Conservation (phyloP, 2,329 filamentous ascomycete species). For the Clonostachys sp. region DNA sequence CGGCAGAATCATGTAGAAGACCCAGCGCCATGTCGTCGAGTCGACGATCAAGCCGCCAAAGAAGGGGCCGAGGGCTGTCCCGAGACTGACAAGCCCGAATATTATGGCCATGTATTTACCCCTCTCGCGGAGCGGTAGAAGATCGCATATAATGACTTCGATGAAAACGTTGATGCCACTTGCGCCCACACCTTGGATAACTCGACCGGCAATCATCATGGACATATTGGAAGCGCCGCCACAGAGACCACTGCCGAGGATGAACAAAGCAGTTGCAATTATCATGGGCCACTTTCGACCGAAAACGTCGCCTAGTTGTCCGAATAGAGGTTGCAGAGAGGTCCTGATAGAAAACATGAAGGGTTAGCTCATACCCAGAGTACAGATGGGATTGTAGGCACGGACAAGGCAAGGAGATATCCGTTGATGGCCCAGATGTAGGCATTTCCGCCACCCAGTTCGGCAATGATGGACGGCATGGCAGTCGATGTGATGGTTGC, state of each 20-base stretch:
- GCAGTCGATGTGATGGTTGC: constrained; percentile 20
- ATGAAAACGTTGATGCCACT: constrained; percentile 26
- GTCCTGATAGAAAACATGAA: constrained; percentile 6
- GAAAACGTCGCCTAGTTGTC: constrained; percentile 43
- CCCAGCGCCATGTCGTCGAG: constrained; percentile 8
- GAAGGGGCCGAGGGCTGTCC: constrained; percentile 21
- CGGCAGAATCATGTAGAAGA: constrained; percentile 36
- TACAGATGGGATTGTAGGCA: neutral
- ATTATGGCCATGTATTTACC: constrained; percentile 31
- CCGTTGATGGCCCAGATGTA: constrained; percentile 17
- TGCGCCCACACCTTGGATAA: constrained; percentile 41
- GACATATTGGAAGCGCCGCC: constrained; percentile 1
- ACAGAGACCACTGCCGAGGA: constrained; percentile 12
- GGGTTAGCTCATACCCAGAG: constrained; percentile 1
- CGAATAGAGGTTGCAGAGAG: constrained; percentile 40
- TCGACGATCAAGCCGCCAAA: constrained; percentile 13
- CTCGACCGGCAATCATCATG: constrained; percentile 17
- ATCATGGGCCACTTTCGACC: constrained; percentile 37
- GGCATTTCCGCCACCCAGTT: constrained; percentile 8
- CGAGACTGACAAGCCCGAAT: constrained; percentile 20
- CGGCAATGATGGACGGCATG: constrained; percentile 15
- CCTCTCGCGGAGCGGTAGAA: constrained; percentile 42
- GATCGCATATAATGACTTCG: constrained; percentile 29
- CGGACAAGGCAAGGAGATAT: constrained; percentile 11
- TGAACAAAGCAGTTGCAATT: constrained; percentile 9